Percentiles rank a stretch among this genome's conserved stretches.
These are phyloP conservation scores for Naganishia kalamii DNA, from an alignment of 768 basidiomycete genomes.

Conservation along the genomic window DNA sequence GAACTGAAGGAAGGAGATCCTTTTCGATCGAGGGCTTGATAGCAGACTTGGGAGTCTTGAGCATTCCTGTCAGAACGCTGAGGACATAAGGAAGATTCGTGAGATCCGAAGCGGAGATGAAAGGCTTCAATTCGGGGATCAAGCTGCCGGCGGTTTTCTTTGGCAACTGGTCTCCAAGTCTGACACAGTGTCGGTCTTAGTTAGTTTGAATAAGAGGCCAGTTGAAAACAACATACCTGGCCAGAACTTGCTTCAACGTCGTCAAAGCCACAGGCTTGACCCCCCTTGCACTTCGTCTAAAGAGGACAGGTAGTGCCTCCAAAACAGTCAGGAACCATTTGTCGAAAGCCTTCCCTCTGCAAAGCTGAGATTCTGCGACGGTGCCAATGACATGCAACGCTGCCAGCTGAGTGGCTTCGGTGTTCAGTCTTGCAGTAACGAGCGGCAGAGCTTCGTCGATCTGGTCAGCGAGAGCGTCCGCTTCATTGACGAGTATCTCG, in stretches of 20 bases:
- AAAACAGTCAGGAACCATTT: conserved; percentile 73
- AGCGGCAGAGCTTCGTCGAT: conserved; percentile 37
- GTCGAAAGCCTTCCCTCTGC: conserved; percentile 40
- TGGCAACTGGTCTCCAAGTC: conserved; percentile 49
- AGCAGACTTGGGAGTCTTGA: conserved; percentile 34
- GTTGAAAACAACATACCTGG: conserved; percentile 51
- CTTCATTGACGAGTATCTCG: conserved; percentile 79
- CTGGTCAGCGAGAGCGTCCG: conserved; percentile 57
- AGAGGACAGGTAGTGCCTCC: conserved; percentile 62
- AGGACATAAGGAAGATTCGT: conserved; percentile 53
- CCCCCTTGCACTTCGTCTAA: conserved; percentile 74
- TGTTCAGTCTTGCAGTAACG: conserved; percentile 40
- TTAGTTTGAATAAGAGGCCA: not conserved
- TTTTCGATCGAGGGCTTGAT: conserved; percentile 31
- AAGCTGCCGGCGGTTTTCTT: conserved; percentile 58
- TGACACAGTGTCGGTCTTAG: conserved; percentile 12
- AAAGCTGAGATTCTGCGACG: conserved; percentile 56
- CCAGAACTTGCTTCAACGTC: conserved; percentile 64
- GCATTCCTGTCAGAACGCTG: conserved; percentile 54
- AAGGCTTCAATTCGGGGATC: conserved; percentile 66
- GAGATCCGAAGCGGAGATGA: conserved; percentile 70
- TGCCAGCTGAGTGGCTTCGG: conserved; percentile 47
- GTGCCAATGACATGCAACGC: conserved; percentile 70
- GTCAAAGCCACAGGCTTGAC: conserved; percentile 57
- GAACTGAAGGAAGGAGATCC: conserved; percentile 40